These are phyloP conservation scores for Sarocladiaceae sp. DNA, from an alignment of 2,329 filamentous ascomycete genomes.

Conservation along the genomic window DNA sequence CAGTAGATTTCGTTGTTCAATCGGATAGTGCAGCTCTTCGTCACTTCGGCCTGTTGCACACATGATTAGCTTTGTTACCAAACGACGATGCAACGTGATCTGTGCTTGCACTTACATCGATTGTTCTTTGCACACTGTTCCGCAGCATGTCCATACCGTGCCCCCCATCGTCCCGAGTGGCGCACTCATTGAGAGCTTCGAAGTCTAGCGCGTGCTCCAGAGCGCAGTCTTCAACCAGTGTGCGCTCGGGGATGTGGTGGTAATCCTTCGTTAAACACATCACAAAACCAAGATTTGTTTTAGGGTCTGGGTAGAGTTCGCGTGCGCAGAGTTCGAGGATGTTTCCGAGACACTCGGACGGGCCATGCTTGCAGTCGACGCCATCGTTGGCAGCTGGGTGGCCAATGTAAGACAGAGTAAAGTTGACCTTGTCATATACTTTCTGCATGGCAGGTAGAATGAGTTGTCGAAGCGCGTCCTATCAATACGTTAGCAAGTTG, in stretches of 20 bases:
- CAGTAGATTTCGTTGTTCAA: constrained; percentile 79
- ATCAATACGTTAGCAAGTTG: too few relatives aligned
- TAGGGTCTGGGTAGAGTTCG: constrained; percentile 76
- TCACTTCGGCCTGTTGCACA: constrained; percentile 52
- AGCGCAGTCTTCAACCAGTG: constrained; percentile 82
- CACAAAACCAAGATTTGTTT: constrained; percentile 86
- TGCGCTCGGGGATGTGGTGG: constrained; percentile 67
- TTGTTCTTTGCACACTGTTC: constrained; percentile 61
- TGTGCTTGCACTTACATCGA: constrained; percentile 44
- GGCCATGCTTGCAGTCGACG: constrained; percentile 84
- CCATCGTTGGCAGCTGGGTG: constrained; percentile 73
- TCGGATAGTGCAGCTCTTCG: constrained; percentile 73
- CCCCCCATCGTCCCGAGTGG: constrained; percentile 69
- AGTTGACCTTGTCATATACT: constrained; percentile 80
- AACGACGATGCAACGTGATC: background rate
- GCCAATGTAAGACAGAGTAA: constrained; percentile 88
- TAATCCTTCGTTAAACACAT: constrained; percentile 84
- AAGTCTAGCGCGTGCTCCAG: constrained; percentile 89
- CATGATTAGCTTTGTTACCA: background rate
- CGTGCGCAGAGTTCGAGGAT: constrained; percentile 91
- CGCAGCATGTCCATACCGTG: constrained; percentile 65
- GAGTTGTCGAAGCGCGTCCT: constrained; percentile 74
- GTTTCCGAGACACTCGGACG: constrained; percentile 85
- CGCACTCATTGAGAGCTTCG: constrained; percentile 74
- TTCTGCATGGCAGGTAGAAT: constrained; percentile 84